Percentiles rank a stretch among this genome's conserved stretches.
Evolutionary conservation across 2,329 filamentous ascomycete genomes (phyloP).

Genomic region (Neonectria neomacrospora): DNA sequence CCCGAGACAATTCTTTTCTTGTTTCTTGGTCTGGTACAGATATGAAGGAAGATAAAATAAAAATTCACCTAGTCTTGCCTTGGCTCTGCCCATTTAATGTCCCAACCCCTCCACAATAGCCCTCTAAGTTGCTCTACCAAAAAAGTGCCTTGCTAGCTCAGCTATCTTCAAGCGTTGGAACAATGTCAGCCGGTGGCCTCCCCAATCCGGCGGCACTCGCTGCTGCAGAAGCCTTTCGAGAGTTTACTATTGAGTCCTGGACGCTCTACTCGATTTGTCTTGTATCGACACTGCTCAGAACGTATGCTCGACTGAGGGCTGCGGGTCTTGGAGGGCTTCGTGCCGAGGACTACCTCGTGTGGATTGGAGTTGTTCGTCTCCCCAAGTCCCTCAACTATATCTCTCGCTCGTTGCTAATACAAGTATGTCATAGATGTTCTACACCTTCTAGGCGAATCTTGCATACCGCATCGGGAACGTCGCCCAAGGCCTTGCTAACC

Average conservation of each 20-base stretch:
- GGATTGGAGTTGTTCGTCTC: slow-evolving; percentile 30
- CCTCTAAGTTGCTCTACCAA: neutral
- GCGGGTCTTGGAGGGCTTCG: slow-evolving; percentile 41
- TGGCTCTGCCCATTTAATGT: neutral
- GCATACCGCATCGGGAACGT: slow-evolving; percentile 60
- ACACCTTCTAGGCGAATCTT: slow-evolving; percentile 60
- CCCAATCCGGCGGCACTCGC: slow-evolving; percentile 18
- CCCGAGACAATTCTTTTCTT: neutral
- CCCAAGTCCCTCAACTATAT: neutral
- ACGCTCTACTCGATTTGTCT: slow-evolving; percentile 45
- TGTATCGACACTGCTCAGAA: slow-evolving; percentile 42
- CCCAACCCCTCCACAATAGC: neutral
- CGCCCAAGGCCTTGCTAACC: slow-evolving; percentile 64
- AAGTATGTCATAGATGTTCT: slow-evolving; percentile 55
- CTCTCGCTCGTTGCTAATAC: neutral
- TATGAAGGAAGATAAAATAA: neutral
- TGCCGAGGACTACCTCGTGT: slow-evolving; percentile 47
- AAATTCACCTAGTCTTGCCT: neutral
- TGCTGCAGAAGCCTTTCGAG: slow-evolving; percentile 28
- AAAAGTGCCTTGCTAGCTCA: neutral
- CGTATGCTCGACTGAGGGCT: slow-evolving; percentile 44
- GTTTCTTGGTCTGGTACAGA: neutral
- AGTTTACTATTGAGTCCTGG: slow-evolving; percentile 41
- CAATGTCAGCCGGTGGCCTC: neutral
- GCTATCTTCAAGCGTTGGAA: neutral